phyloP scores from a whole-genome alignment of 345 rosid species.

The Cardamine occulta region DNA sequence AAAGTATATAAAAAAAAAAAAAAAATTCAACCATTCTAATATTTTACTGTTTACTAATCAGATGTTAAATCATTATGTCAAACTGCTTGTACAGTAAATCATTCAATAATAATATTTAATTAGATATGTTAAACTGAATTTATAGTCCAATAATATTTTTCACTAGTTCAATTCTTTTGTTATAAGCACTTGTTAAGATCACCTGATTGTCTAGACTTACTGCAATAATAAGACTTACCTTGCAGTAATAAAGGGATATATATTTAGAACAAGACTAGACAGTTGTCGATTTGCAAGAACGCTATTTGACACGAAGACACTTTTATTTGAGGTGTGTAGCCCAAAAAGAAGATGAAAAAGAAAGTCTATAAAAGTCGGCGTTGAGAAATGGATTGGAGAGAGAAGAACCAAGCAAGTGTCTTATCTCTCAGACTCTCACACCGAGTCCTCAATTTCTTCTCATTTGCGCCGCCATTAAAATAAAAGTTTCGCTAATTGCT shows the following conservation, averaged over 20 bases:
- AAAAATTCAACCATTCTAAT: not conserved
- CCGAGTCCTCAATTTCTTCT: not conserved
- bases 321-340: too few species aligned
- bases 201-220: too few species aligned
- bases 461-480: constrained; percentile 35
- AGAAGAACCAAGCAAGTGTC: constrained; percentile 29
- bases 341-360: too few species aligned
- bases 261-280: too few species aligned
- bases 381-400: constrained; percentile 13
- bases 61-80: too few species aligned
- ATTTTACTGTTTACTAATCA: not conserved
- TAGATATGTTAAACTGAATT: not conserved
- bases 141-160: not conserved
- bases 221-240: too few species aligned
- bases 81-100: not conserved
- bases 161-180: not conserved
- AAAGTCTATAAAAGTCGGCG: constrained; percentile 37
- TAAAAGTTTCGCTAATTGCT: constrained; percentile 13
- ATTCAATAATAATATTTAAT: not conserved
- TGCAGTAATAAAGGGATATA: too few species aligned
- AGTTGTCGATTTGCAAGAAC: too few species aligned
- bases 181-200: too few species aligned
- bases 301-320: too few species aligned
- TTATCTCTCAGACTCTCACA: constrained; percentile 19
- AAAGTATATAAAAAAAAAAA: too few species aligned